These are phyloP conservation scores for Zoysia pacifica DNA, from an alignment of 176 grass and related monocot genomes.

Conservation along the genomic window DNA sequence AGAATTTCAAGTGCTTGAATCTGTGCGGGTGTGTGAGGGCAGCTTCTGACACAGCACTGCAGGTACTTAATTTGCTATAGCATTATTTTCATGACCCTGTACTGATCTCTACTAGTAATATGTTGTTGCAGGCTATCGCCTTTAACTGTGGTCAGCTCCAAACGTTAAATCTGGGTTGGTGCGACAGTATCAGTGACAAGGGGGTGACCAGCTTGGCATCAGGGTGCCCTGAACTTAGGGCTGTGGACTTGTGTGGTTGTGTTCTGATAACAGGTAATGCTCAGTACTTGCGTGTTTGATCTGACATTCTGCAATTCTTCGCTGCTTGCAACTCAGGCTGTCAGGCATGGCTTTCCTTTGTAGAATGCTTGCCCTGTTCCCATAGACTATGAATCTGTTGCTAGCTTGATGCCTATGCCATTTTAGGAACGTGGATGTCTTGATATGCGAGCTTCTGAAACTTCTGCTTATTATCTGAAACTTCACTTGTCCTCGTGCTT, in stretches of 20 bases:
- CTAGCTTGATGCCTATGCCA: no score
- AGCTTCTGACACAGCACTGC: slow-evolving; percentile 67
- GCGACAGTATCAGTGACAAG: slow-evolving; percentile 71
- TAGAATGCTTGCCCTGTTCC: no score
- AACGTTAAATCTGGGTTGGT: slow-evolving; percentile 75
- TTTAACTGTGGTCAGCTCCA: slow-evolving; percentile 67
- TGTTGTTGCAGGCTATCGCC: slow-evolving; percentile 60
- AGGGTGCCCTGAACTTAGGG: slow-evolving; percentile 78
- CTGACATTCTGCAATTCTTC: no score
- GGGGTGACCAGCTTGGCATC: slow-evolving; percentile 73
- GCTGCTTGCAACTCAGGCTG: no score
- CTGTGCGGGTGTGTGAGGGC: slow-evolving; percentile 75
- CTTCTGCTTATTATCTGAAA: background rate
- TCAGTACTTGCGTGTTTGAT: no score
- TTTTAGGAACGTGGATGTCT: background rate
- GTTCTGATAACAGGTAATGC: slow-evolving; percentile 80
- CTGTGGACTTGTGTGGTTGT: slow-evolving; percentile 77
- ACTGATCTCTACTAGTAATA: background rate
- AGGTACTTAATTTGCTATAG: slow-evolving; percentile 45
- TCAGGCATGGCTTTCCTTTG: no score
- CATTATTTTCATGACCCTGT: background rate
- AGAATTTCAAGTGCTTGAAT: slow-evolving; percentile 63
- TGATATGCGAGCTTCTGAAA: background rate
- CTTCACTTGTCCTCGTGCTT: background rate
- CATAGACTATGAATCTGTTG: no score